These are phyloP conservation scores for Tremellales sp. DNA, from an alignment of 1,284 basidiomycete genomes.

Conservation along the genomic window DNA sequence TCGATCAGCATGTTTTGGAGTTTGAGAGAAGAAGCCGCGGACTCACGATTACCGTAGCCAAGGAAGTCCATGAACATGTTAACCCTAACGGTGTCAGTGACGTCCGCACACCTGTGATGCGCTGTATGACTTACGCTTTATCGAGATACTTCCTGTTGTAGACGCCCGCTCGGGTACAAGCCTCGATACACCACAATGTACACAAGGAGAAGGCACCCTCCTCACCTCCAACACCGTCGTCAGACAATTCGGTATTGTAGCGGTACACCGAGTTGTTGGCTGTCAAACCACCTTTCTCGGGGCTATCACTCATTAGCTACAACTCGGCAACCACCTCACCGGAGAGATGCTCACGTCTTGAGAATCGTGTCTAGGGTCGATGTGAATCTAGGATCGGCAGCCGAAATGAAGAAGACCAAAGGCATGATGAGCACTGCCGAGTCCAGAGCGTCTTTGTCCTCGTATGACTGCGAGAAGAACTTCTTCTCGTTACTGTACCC, in stretches of 20 bases:
- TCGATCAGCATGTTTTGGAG: no score
- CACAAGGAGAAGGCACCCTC: slow-evolving; percentile 61
- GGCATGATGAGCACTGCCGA: slow-evolving; percentile 47
- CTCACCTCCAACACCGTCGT: slow-evolving; percentile 88
- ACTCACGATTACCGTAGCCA: slow-evolving; percentile 75
- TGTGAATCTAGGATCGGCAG: slow-evolving; percentile 77
- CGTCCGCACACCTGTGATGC: slow-evolving; percentile 37
- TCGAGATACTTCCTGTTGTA: slow-evolving; percentile 63
- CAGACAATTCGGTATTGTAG: slow-evolving; percentile 71
- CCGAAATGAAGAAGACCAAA: slow-evolving; percentile 68
- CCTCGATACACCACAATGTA: slow-evolving; percentile 68
- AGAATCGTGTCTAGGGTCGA: slow-evolving; percentile 74
- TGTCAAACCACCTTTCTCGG: slow-evolving; percentile 79
- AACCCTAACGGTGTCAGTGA: slow-evolving; percentile 13
- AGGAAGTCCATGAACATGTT: slow-evolving; percentile 45
- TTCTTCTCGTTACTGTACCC: slow-evolving; percentile 23
- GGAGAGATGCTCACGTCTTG: slow-evolving; percentile 52
- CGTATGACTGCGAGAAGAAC: slow-evolving; percentile 50
- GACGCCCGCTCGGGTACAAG: slow-evolving; percentile 75
- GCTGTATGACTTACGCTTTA: slow-evolving; percentile 52
- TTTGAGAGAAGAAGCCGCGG: not conserved
- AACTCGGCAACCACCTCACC: no score
- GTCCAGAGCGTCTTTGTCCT: slow-evolving; percentile 50
- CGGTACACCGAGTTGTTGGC: slow-evolving; percentile 59
- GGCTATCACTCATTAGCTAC: slow-evolving; percentile 40